A percentile compares a stretch with the other conserved stretches of the same genome.
These are phyloP conservation scores for Boletus subparvulus DNA, from an alignment of 768 basidiomycete species.

Conservation along the genomic window DNA sequence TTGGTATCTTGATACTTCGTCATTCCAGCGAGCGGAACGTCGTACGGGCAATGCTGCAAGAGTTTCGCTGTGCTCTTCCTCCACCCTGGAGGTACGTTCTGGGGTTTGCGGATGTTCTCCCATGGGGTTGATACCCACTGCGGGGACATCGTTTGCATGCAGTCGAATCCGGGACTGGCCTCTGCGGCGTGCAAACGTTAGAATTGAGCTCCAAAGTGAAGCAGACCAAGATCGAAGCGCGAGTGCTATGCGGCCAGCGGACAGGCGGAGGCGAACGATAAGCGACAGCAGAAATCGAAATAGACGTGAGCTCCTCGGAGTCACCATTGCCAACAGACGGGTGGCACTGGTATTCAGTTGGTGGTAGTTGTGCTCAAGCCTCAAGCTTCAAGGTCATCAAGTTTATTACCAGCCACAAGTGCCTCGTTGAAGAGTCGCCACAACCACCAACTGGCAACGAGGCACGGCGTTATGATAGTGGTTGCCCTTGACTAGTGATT, in stretches of 20 bases:
- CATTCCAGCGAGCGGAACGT: background rate
- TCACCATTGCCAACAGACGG: background rate
- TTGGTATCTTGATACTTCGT: background rate
- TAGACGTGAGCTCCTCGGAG: background rate
- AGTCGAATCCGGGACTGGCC: background rate
- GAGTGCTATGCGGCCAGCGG: background rate
- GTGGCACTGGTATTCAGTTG: too few species aligned
- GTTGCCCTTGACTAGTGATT: too few species aligned
- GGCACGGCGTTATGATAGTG: too few species aligned
- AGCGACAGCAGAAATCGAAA: conserved; percentile 5
- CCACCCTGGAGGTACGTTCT: background rate
- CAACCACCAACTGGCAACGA: too few species aligned
- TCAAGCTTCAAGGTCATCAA: too few species aligned
- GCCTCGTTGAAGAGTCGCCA: too few species aligned
- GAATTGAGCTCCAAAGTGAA: conserved; percentile 7
- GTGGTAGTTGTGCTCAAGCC: too few species aligned
- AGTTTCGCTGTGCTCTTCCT: background rate
- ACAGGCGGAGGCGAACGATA: background rate
- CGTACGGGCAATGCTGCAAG: conserved; percentile 7
- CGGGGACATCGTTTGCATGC: background rate
- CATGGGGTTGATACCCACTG: background rate
- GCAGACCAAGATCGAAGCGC: background rate
- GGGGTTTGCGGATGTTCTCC: too few species aligned
- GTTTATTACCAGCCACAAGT: too few species aligned
- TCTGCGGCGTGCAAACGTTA: background rate